Evolutionary conservation across 2,329 filamentous ascomycete species (phyloP), one percentile per base, ranked within the genome.

Genomic region (Macrophomina phaseolina): DNA sequence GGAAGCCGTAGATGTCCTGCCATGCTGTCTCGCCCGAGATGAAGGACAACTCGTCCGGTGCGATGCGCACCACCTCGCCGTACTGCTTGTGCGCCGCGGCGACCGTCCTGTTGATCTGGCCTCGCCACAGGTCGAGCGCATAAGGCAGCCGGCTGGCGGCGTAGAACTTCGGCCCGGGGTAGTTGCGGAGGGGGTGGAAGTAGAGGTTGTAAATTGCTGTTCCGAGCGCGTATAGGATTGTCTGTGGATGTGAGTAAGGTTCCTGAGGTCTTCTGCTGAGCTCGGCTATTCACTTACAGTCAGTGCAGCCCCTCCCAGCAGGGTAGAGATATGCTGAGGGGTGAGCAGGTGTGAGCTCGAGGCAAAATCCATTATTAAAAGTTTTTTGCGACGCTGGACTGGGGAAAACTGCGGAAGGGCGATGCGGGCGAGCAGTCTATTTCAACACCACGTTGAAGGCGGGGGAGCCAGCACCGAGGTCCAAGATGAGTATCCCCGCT

Each of bases 21-120:
- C 78, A 82, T 1, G 80, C 79, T 1, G 76, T 78, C 1, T 82
- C 79, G n/a, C 72, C 78, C 3, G 78, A 76, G 62, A 75, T 81
- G 71, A 82, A 81, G 1, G 80, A 81, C 0, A 82, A 65, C 66
- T 83, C 79, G 34, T 75, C 76, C 0, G 81, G 81, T 0, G 75
- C 73, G 5, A 82, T 68, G 8, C 81, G 76, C 0, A 83, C 79
- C 2, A 77, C 79, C 1, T 80, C 76, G 28, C 82, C 81, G 66
- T 81, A 81, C 58, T 75, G 72, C 11, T 76, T 71, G 60, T 83
- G 81, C 2, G 79, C 71, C 2, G 72, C 45, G 28, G 70, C 70
- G 30, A 77, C 45, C 71, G 72, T 76, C 9, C 56, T 12, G 2
- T 70, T 36, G n/a, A 75, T 72, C 1, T 48, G 67, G 4, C 80